Evolutionary conservation across 495 filamentous ascomycete genomes (phyloP).

Genomic region (Achaetomiella virescens): DNA sequence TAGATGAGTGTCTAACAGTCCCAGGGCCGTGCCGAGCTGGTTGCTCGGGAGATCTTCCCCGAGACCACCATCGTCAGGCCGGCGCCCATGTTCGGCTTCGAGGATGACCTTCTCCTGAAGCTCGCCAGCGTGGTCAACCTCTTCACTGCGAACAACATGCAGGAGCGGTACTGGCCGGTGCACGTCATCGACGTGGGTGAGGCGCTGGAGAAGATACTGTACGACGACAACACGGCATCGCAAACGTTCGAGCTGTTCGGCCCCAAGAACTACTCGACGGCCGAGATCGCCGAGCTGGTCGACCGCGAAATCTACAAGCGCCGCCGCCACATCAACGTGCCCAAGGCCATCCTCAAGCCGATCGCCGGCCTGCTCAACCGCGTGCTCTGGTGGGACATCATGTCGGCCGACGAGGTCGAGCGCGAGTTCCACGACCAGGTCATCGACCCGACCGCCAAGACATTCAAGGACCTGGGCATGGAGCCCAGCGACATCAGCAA

Average conservation of each 20-base stretch:
- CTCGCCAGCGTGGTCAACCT: constrained; percentile 73
- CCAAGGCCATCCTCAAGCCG: constrained; percentile 70
- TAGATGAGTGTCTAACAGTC: constrained; percentile 7
- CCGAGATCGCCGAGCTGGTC: constrained; percentile 78
- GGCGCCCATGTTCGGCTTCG: constrained; percentile 87
- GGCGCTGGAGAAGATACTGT: constrained; percentile 80
- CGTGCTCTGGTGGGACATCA: constrained; percentile 77
- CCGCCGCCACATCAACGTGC: constrained; percentile 86
- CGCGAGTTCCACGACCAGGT: constrained; percentile 90
- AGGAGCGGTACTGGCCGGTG: constrained; percentile 85
- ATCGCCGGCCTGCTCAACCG: constrained; percentile 66
- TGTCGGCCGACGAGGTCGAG: constrained; percentile 83
- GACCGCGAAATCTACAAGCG: constrained; percentile 88
- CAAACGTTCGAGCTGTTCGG: constrained; percentile 96
- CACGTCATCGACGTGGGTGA: constrained; percentile 84
- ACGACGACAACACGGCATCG: constrained; percentile 80
- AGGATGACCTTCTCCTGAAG: constrained; percentile 84
- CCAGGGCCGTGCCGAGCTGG: constrained; percentile 71
- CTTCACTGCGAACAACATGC: constrained; percentile 86
- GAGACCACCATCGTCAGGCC: constrained; percentile 97
- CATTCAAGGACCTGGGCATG: constrained; percentile 89
- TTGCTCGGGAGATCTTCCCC: constrained; percentile 85
- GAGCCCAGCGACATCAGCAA: constrained; percentile 74
- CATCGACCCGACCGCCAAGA: constrained; percentile 88
- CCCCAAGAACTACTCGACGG: constrained; percentile 84